phyloP scores from a whole-genome alignment of 345 rosid species.

The Pistacia atlantica region DNA sequence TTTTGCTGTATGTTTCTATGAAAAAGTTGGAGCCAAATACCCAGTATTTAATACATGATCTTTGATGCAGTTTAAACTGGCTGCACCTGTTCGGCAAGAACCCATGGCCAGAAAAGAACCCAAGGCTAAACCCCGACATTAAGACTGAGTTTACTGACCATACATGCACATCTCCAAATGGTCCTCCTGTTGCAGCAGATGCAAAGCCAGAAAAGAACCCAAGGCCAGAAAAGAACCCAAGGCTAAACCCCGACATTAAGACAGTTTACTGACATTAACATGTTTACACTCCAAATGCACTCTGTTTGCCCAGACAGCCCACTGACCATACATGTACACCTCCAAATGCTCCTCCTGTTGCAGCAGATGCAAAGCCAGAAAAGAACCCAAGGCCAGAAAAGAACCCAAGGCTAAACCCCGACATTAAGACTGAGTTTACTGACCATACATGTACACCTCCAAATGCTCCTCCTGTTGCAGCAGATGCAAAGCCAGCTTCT shows the following conservation, averaged over 20 bases:
- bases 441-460: conserved; percentile 72
- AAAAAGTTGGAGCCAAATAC: neutral
- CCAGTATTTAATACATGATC: conserved; percentile 7
- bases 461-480: conserved; percentile 66
- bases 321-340: conserved; percentile 69
- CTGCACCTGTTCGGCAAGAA: conserved; percentile 46
- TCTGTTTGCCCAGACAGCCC: no score
- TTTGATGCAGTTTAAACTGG: conserved; percentile 72
- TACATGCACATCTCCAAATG: conserved; percentile 61
- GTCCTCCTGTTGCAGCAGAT: conserved; percentile 63
- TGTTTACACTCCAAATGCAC: conserved; percentile 67
- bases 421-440: conserved; percentile 75
- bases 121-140: conserved; percentile 83
- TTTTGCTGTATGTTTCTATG: neutral
- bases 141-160: conserved; percentile 80
- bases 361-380: conserved; percentile 55
- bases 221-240: conserved; percentile 50
- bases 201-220: conserved; percentile 37
- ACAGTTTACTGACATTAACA: conserved; percentile 74
- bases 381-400: conserved; percentile 11
- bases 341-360: conserved; percentile 63
- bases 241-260: conserved; percentile 86
- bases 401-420: conserved; percentile 85
- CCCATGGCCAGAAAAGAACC: conserved; percentile 1
- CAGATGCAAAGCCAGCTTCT: conserved; percentile 56